A percentile compares a stretch with the other conserved stretches of the same genome.
phyloP scores from a whole-genome alignment of 2,329 filamentous ascomycete species.

The Aspergillus thermomutatus region DNA sequence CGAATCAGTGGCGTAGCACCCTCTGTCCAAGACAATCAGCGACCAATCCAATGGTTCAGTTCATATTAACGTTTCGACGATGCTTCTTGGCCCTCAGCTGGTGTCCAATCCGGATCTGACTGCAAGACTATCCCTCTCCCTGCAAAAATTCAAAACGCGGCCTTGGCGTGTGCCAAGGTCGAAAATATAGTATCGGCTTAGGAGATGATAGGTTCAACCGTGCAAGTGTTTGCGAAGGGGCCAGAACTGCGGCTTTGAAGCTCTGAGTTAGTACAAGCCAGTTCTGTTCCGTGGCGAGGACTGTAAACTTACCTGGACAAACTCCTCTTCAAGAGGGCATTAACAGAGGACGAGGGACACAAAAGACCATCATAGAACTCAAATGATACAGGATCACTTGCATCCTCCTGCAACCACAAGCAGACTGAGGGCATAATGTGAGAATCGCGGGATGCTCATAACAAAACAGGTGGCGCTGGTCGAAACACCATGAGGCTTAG shows the following conservation, averaged over 20 bases:
- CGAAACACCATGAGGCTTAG: background rate
- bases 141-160: background rate
- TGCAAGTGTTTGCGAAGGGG: background rate
- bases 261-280: background rate
- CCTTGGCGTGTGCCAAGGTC: background rate
- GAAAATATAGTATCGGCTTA: background rate
- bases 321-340: background rate
- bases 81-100: background rate
- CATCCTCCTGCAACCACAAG: no score
- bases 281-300: background rate
- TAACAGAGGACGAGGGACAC: no score
- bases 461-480: background rate
- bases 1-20: background rate
- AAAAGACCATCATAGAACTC: no score
- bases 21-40: background rate
- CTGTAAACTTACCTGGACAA: background rate
- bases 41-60: background rate
- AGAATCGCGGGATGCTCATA: no score
- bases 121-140: background rate
- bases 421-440: no score
- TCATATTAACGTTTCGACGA: background rate
- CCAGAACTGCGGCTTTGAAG: background rate
- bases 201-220: no score
- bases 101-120: background rate
- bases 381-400: no score